A percentile compares a stretch with the other conserved stretches of the same genome.
phyloP scores from a whole-genome alignment of 73 alveolate species.

The Paramecium caudatum region DNA sequence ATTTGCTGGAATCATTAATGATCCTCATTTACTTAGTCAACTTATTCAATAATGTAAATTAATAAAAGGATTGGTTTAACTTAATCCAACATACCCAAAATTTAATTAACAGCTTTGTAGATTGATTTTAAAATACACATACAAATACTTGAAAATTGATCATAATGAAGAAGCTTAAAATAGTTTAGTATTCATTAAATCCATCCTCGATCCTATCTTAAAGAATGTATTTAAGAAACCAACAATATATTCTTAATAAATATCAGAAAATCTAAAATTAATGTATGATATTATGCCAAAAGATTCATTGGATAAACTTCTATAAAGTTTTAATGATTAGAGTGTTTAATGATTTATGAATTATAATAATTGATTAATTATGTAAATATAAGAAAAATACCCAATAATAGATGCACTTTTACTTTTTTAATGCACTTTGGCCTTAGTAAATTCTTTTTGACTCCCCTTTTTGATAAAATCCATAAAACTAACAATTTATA shows the following conservation, averaged over 20 bases:
- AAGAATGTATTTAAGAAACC: slow-evolving; percentile 2
- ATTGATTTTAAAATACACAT: slow-evolving; percentile 10
- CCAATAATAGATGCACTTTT: too few species aligned
- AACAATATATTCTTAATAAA: not conserved
- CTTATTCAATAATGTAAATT: not conserved
- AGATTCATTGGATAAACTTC: slow-evolving; percentile 1
- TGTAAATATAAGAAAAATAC: not conserved
- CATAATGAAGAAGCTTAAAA: not conserved
- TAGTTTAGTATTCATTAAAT: not conserved
- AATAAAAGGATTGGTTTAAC: slow-evolving; percentile 5
- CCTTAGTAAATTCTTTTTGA: too few species aligned
- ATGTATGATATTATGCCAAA: slow-evolving; percentile 19
- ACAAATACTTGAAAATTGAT: not conserved
- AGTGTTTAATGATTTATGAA: not conserved
- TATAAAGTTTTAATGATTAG: slow-evolving; percentile 34
- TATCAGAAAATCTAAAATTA: not conserved
- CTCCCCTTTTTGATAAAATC: too few species aligned
- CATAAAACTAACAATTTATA: too few species aligned
- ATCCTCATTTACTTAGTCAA: not conserved
- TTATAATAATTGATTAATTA: not conserved
- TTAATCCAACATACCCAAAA: not conserved
- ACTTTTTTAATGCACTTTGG: too few species aligned
- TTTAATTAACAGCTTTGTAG: not conserved
- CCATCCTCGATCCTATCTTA: slow-evolving; percentile 1
- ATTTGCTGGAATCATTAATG: not conserved